A percentile compares a stretch with the other conserved stretches of the same genome.
These are phyloP conservation scores for Sideroxylon spinosum DNA, from an alignment of 179 eudicot species.

Conservation along the genomic window DNA sequence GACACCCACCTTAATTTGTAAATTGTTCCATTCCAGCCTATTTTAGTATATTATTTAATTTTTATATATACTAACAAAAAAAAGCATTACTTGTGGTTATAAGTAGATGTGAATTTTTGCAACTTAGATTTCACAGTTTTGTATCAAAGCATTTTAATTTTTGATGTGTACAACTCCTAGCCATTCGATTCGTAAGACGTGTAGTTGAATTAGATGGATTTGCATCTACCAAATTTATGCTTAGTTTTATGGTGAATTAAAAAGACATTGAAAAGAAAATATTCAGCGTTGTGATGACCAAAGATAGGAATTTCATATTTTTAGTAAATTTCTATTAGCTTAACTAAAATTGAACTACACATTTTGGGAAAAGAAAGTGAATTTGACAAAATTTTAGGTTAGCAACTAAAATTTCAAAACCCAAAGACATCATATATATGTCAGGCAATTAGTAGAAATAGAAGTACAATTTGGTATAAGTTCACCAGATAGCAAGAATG, in stretches of 20 bases:
- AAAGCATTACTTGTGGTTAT: too few species aligned
- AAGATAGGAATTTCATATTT: background rate
- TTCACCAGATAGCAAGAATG: background rate
- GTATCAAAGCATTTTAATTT: too few species aligned
- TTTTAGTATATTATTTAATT: too few species aligned
- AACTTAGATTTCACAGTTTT: too few species aligned
- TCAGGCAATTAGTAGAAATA: background rate
- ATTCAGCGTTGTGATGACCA: too few species aligned
- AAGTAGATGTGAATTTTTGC: too few species aligned
- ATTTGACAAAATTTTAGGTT: background rate
- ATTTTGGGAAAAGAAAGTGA: background rate
- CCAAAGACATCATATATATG: background rate
- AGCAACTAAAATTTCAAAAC: background rate
- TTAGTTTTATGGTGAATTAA: background rate
- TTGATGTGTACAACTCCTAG: background rate
- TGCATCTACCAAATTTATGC: background rate
- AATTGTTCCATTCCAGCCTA: too few species aligned
- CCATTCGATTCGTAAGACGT: background rate
- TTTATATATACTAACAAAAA: too few species aligned
- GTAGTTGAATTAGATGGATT: background rate
- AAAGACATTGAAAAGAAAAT: background rate
- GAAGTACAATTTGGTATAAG: background rate
- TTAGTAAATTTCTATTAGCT: background rate
- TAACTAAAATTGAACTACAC: background rate
- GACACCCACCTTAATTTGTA: too few species aligned